phyloP scores from a whole-genome alignment of 148 eudicot genomes.

The Cornus suecica region DNA sequence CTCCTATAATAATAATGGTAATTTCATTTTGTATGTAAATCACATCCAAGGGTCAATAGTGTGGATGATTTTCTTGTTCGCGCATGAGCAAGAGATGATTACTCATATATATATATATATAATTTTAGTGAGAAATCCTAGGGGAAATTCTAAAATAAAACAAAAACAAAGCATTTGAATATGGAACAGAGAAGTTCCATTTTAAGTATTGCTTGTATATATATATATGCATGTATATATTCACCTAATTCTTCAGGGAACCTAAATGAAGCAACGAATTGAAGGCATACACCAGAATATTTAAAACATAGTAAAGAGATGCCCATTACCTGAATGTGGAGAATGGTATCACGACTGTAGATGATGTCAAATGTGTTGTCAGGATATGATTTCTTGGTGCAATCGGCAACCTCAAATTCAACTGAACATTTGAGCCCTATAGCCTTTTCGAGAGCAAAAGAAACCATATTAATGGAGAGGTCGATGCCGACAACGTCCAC shows the following conservation, averaged over 20 bases:
- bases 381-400: slow-evolving; percentile 89
- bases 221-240: neutral
- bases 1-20: no score
- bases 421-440: slow-evolving; percentile 84
- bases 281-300: neutral
- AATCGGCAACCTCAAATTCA: slow-evolving; percentile 97
- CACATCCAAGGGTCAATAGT: no score
- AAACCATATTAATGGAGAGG: slow-evolving; percentile 89
- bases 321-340: slow-evolving; percentile 82
- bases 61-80: no score
- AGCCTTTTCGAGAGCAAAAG: slow-evolving; percentile 90
- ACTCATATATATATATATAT: no score
- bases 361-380: slow-evolving; percentile 78
- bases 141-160: neutral
- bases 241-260: neutral
- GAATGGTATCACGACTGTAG: slow-evolving; percentile 97
- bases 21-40: no score
- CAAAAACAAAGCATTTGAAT: neutral
- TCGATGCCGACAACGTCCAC: slow-evolving; percentile 94
- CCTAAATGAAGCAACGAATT: neutral
- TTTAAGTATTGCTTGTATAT: neutral
- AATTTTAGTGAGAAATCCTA: no score
- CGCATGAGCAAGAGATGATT: no score
- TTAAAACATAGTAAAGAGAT: neutral
- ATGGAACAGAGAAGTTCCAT: neutral